Base-by-base conservation (phyloP, 176 grass and related monocot genomes). In the Chloris gayana region DNA sequence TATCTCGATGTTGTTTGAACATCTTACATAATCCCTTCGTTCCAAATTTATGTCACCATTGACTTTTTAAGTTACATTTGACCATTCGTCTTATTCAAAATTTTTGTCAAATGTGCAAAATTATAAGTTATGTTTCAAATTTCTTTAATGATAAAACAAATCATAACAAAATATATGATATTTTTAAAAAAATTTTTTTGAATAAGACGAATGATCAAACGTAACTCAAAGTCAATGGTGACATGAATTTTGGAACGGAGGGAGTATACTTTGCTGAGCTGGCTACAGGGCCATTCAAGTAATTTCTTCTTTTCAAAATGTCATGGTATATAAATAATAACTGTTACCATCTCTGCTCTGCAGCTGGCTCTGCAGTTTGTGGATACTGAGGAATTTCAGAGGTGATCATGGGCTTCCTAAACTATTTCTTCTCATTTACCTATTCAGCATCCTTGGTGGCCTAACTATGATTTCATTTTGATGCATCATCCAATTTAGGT, bases 301-400 rank as follows among this genome's bases (percentile, higher is more conserved):
- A 75, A 58, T 25, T 80, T 74, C 0, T 61, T 0, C 34, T 70
- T 7, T n/a, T 69, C 26, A 51, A 38, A 31, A 22, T 2, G 65
- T 70, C 33, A n/a, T 25, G 19, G 58, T 84, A 24, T 84, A 13
- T 64, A 6, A 79, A 32, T 57, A 72, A 26, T 32, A 81, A 47
- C 68, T 68, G 4, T 72, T 63, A 22, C 45, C 15, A 56, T 30
- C 39, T 88, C 46, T 88, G 29, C 9, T 37, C 8, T 85, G 56
- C 92, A 98, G 95, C 74, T 98, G 31, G 93, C 92, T 72, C 70
- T 94, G 72, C 79, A 89, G 68, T 98, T 98, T 79, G 93, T 98
- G 5, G 95, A 98, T 72, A 98, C 92, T 0, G 92, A 98, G 82
- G 89, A 94, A 34, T 98, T 98, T 68, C 92, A 98, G 82, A 94